Percentiles rank a stretch among this genome's conserved stretches.
Conservation (phyloP, 345 rosid genomes). For the Mercurialis annua region DNA sequence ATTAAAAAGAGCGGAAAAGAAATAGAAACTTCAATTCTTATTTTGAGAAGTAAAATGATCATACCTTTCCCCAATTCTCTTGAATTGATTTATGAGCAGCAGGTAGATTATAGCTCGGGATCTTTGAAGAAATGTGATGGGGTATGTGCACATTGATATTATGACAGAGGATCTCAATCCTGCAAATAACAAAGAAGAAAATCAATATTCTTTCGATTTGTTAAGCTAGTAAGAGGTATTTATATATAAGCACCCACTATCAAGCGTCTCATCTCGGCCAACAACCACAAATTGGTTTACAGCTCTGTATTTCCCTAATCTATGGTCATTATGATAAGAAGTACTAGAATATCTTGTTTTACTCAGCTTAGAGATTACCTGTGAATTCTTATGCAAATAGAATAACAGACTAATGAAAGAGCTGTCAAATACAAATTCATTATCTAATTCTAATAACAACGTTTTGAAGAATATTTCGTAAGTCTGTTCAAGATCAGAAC, state of each 20-base stretch:
- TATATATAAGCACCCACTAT: too few relatives aligned
- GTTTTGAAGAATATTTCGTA: background rate
- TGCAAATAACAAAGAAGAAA: constrained; percentile 30
- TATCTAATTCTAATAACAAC: background rate
- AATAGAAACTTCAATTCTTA: background rate
- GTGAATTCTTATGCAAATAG: background rate
- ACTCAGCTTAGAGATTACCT: background rate
- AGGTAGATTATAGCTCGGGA: constrained; percentile 81
- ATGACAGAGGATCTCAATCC: constrained; percentile 93
- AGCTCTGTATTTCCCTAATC: background rate
- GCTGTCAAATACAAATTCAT: background rate
- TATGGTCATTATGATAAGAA: background rate
- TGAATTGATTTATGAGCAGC: constrained; percentile 73
- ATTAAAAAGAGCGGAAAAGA: background rate
- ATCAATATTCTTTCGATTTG: background rate
- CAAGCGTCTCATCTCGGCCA: too few relatives aligned
- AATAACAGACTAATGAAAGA: background rate
- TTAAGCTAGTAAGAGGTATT: background rate
- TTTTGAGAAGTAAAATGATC: constrained; percentile 1
- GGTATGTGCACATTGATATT: constrained; percentile 83
- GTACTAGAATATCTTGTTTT: background rate
- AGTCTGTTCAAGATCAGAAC: constrained; percentile 1
- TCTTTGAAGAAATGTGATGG: constrained; percentile 73
- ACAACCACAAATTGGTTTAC: too few relatives aligned
- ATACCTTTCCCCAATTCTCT: constrained; percentile 92